A percentile compares a stretch with the other conserved stretches of the same genome.
These are phyloP conservation scores for Petrea volubilis DNA, from an alignment of 257 asterid species.

Conservation along the genomic window DNA sequence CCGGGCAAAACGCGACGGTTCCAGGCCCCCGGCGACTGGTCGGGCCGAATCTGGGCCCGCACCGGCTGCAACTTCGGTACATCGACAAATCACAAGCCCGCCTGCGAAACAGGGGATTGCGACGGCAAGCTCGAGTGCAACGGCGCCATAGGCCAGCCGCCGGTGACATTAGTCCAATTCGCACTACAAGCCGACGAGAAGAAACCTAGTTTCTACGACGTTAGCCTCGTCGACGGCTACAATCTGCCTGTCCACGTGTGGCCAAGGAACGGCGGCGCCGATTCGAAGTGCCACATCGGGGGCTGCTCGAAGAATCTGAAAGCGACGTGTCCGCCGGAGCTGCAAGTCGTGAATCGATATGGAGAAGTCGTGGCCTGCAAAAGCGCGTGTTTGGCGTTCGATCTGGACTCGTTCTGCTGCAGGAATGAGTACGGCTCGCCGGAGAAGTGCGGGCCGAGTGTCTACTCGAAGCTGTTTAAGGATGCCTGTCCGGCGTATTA, in stretches of 20 bases:
- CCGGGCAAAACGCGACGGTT: conserved; percentile 35
- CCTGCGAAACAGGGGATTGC: conserved; percentile 86
- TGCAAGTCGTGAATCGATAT: conserved; percentile 36
- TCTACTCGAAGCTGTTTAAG: conserved; percentile 70
- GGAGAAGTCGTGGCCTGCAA: conserved; percentile 80
- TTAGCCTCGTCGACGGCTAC: conserved; percentile 81
- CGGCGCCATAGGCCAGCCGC: conserved; percentile 73
- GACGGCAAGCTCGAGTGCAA: conserved; percentile 60
- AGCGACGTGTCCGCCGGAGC: conserved; percentile 54
- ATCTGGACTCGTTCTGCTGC: conserved; percentile 70
- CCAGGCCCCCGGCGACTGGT: conserved; percentile 60
- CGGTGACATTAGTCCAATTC: conserved; percentile 68
- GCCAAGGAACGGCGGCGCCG: conserved; percentile 6
- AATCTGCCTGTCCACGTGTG: conserved; percentile 68
- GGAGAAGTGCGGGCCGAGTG: conserved; percentile 58
- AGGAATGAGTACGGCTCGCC: conserved; percentile 65
- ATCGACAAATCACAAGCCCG: conserved; percentile 27
- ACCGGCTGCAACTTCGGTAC: conserved; percentile 68
- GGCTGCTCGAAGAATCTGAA: conserved; percentile 57
- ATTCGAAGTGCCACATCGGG: conserved; percentile 42
- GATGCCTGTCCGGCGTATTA: conserved; percentile 66
- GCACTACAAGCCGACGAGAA: conserved; percentile 45
- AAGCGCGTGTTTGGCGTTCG: conserved; percentile 82
- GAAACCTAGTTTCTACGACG: conserved; percentile 67
- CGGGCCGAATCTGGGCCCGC: conserved; percentile 89